Conservation (phyloP, 2,329 filamentous ascomycete genomes). For the Emergomyces africanus region DNA sequence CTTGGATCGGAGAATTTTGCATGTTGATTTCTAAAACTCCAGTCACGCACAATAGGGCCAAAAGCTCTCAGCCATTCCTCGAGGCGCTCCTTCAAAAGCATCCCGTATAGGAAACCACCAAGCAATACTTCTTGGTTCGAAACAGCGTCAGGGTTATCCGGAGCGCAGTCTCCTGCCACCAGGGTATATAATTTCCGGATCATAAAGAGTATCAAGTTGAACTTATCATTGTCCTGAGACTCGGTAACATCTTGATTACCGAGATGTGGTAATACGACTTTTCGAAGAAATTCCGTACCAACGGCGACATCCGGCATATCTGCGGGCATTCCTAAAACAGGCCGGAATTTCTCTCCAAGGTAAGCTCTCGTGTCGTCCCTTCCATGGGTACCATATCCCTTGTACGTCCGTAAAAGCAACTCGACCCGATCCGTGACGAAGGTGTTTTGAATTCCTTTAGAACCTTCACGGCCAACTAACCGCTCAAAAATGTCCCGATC, state of each 20-base stretch:
- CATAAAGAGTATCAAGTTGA: constrained; percentile 90
- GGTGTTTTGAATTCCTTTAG: constrained; percentile 70
- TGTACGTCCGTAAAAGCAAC: constrained; percentile 83
- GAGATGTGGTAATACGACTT: constrained; percentile 82
- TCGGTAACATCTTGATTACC: constrained; percentile 76
- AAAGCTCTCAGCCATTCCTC: constrained; percentile 77
- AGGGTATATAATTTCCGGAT: constrained; percentile 87
- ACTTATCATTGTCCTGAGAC: constrained; percentile 80
- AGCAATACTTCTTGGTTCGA: constrained; percentile 93
- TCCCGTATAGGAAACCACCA: constrained; percentile 84
- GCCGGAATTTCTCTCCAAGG: constrained; percentile 80
- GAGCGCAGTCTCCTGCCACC: constrained; percentile 80
- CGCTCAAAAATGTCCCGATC: constrained; percentile 93
- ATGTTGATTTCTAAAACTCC: constrained; percentile 39
- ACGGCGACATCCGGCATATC: constrained; percentile 80
- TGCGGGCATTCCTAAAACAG: constrained; percentile 71
- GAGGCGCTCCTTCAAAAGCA: constrained; percentile 87
- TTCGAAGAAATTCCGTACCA: constrained; percentile 80
- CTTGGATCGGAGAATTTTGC: constrained; percentile 58
- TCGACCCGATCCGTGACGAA: constrained; percentile 94
- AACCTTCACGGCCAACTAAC: constrained; percentile 65
- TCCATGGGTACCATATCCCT: constrained; percentile 72
- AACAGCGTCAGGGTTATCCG: constrained; percentile 93
- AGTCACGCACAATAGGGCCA: constrained; percentile 40
- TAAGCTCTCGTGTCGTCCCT: constrained; percentile 72